Base-by-base conservation (phyloP, 148 eudicot species). In the Fagopyrum esculentum region DNA sequence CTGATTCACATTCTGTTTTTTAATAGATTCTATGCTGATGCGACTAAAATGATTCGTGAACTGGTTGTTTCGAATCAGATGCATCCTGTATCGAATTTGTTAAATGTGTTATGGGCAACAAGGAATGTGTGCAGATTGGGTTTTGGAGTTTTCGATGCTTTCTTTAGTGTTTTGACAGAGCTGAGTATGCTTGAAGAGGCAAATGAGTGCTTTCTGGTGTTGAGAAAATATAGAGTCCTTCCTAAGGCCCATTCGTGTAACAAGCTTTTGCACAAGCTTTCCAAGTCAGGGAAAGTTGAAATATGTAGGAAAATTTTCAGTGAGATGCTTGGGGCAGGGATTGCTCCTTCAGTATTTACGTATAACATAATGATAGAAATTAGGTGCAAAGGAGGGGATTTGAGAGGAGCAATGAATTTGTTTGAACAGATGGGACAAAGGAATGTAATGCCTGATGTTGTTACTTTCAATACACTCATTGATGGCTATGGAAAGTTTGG, bases 401-500 rank as follows among this genome's bases (percentile, higher is more conserved):
- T 89, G 79, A 81, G 76, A 56, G 81, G 82, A 69, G 97, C 93
- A 4, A 78, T 75, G 77, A 75, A 78, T 73, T 81, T 89, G 86
- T 90, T 90, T 76, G 26, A 26, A 16, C 80, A 81, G 76, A 95
- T 95, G 98, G 89, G 87, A 73, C 66, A 82, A 11, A 74, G 54
- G 75, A 87, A 96, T 22, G 17, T 92, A 69, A 55, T 71, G 59
- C 97, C 98, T 0, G 98, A 95, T 83, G 81, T 88, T 80, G 88
- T 95, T 81, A 92, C 98, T 4, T 95, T 92, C 77, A 95, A 95
- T 84, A 85, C 93, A 26, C 88, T 95, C 43, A 89, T 95, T 71
- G 96, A 95, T 78, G 97, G 90, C 45, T 81, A 86, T 80, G 98
- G 98, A 54, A 95, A 90, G 83, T 78, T 82, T 74, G 98, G 97